phyloP scores from a whole-genome alignment of 2,329 filamentous ascomycete species.

The Penicillium sp. region DNA sequence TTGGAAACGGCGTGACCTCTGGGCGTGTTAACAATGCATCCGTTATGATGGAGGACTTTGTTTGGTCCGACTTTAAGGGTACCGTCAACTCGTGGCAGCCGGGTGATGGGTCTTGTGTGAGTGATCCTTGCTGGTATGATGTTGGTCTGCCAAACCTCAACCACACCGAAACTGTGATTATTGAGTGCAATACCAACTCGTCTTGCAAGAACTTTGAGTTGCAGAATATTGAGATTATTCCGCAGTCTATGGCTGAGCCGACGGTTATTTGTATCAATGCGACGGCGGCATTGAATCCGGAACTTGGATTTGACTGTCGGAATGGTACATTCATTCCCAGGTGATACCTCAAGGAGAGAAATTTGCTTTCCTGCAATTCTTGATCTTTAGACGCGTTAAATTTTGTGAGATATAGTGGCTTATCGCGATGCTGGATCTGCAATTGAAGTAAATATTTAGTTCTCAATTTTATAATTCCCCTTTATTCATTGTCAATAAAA shows the following conservation, averaged over 20 bases:
- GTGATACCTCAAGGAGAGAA: too few relatives aligned
- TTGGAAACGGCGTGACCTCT: conserved; percentile 21
- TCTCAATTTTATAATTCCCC: too few relatives aligned
- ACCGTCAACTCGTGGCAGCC: conserved; percentile 45
- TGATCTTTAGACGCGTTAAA: neutral
- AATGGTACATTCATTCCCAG: conserved; percentile 39
- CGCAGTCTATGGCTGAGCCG: conserved; percentile 29
- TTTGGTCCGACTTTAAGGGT: conserved; percentile 43
- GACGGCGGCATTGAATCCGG: conserved; percentile 33
- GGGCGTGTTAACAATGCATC: conserved; percentile 40
- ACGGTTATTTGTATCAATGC: conserved; percentile 40
- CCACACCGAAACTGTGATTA: conserved; percentile 44
- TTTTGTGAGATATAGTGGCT: neutral
- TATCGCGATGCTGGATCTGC: too few relatives aligned
- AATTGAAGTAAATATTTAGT: too few relatives aligned
- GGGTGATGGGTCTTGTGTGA: conserved; percentile 46
- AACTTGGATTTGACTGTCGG: conserved; percentile 35
- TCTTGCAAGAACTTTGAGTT: conserved; percentile 41
- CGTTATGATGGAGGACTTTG: conserved; percentile 46
- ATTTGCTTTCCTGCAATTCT: too few relatives aligned
- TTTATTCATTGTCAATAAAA: too few relatives aligned
- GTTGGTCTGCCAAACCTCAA: conserved; percentile 38
- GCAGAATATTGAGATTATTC: conserved; percentile 34
- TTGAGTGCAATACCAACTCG: conserved; percentile 43
- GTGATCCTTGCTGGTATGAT: conserved; percentile 48